These are phyloP conservation scores for Melastoma malabathricum DNA, from an alignment of 345 rosid species.

Conservation along the genomic window DNA sequence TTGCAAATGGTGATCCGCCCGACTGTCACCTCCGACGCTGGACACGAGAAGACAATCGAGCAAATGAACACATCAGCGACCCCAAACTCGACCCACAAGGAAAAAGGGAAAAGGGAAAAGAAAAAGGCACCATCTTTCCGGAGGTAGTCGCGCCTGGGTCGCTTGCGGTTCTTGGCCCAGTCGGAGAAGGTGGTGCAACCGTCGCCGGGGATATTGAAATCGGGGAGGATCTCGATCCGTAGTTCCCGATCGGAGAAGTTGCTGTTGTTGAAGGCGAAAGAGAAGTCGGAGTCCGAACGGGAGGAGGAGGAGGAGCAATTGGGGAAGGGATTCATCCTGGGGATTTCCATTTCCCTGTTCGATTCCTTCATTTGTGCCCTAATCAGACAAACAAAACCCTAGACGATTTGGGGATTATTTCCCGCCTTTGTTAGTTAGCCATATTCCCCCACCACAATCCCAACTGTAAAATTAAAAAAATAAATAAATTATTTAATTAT, in stretches of 20 bases:
- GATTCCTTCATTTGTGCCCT: no score
- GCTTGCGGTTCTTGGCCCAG: constrained; percentile 59
- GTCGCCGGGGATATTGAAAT: constrained; percentile 31
- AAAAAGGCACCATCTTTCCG: constrained; percentile 28
- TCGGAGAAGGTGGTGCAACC: constrained; percentile 43
- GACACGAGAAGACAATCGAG: no score
- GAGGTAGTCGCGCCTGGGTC: constrained; percentile 41
- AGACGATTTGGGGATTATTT: no score
- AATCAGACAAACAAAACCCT: no score
- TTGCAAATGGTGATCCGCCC: constrained; percentile 42
- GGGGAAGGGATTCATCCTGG: no score
- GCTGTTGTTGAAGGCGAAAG: constrained; percentile 65
- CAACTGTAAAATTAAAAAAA: no score
- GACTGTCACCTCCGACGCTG: constrained; percentile 15
- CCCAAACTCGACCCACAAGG: neutral
- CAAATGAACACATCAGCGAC: no score
- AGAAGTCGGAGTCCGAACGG: constrained; percentile 37
- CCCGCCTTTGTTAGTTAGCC: no score
- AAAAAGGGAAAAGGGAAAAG: neutral
- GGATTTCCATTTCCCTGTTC: no score
- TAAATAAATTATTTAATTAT: no score
- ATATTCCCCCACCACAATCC: no score
- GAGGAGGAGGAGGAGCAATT: neutral
- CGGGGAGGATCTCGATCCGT: constrained; percentile 49
- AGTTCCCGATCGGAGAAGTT: constrained; percentile 72